Evolutionary conservation across 371 early-diverging fungal genomes (phyloP), one percentile per base, ranked within the genome.

Genomic region (Mortierella sp.): DNA sequence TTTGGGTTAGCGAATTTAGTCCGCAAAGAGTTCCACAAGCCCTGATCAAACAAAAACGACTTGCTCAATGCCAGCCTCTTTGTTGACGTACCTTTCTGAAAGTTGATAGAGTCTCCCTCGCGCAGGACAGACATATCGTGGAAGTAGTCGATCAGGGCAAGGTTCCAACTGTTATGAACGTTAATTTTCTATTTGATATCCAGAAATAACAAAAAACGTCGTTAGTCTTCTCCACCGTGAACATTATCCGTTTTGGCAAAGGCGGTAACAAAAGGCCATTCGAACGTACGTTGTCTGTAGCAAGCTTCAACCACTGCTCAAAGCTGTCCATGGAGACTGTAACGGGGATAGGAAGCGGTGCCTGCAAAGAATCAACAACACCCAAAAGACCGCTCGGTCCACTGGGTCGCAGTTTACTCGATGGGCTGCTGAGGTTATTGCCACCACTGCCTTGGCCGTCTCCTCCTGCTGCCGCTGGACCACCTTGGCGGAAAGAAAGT

Each of bases 121-220:
- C 96, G 93, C 74, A 99, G 90, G 51, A 97, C 91, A 1, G 95
- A 95, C 96, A 99, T 95, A 88, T 99, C 97, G 84, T 96, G 95
- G 88, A 99, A 99, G 87, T 99, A 98, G 88, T 99, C 99, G 81
- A 99, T 99, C 48, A 99, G 92, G 11, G 97, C 98, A 85, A 99
- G 95, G 85, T 97, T 96, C 99, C 99, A 99, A 68, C 96, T 97
- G 90, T 99, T 99, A 81, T 94, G 94, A 4, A 96, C 93, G 86
- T 97, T 99, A 85, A 99, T 98, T 96, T 99, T 99, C 97, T 98
- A 89, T 48, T 68, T 24, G 18, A 38, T 16, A 3, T 70, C 35
- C 32, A 41, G 32, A 11, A 55, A 43, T 44, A 46, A 43, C 29
- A 46, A 71, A 35, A 35, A 24, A 58, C 2, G 24, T 58, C 58